These are phyloP conservation scores for Quercus alba DNA, from an alignment of 306 rosid species.

Conservation along the genomic window DNA sequence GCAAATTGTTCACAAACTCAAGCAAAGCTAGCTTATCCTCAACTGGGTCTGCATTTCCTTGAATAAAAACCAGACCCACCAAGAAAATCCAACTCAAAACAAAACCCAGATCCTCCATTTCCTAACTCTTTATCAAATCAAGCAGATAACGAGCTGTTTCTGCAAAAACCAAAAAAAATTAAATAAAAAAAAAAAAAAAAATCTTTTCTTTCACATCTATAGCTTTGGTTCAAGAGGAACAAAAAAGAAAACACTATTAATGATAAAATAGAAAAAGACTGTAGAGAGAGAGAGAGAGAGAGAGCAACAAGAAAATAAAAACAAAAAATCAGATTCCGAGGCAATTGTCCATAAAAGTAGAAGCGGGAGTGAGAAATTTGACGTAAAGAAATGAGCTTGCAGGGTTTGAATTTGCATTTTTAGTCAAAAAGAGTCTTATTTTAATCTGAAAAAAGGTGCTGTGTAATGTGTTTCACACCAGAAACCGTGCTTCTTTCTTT, in stretches of 20 bases:
- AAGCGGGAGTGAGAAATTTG: conserved; percentile 42
- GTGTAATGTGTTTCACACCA: conserved; percentile 20
- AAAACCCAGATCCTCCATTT: conserved; percentile 41
- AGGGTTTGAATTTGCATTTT: conserved; percentile 39
- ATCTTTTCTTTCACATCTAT: conserved; percentile 8
- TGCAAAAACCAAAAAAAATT: conserved; percentile 17
- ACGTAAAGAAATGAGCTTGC: conserved; percentile 50
- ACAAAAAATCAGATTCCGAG: conserved; percentile 53
- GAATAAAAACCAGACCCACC: conserved; percentile 36
- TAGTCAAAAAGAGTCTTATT: conserved; percentile 39
- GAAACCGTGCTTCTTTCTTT: conserved; percentile 40
- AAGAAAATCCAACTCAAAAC: conserved; percentile 34
- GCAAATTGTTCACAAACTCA: conserved; percentile 51
- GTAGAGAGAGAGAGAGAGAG: conserved; percentile 23
- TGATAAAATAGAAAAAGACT: conserved; percentile 14
- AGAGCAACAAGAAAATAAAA: background rate
- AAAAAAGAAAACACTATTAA: background rate
- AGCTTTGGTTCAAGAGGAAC: conserved; percentile 32
- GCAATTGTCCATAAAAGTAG: conserved; percentile 68
- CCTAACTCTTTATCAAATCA: background rate
- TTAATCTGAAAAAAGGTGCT: conserved; percentile 26
- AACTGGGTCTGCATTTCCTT: conserved; percentile 57
- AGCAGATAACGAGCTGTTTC: conserved; percentile 51
- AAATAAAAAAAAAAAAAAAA: background rate
- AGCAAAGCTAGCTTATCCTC: conserved; percentile 74